Base-by-base conservation (phyloP, 2,329 filamentous ascomycete genomes). In the Fusarium ramigenum region DNA sequence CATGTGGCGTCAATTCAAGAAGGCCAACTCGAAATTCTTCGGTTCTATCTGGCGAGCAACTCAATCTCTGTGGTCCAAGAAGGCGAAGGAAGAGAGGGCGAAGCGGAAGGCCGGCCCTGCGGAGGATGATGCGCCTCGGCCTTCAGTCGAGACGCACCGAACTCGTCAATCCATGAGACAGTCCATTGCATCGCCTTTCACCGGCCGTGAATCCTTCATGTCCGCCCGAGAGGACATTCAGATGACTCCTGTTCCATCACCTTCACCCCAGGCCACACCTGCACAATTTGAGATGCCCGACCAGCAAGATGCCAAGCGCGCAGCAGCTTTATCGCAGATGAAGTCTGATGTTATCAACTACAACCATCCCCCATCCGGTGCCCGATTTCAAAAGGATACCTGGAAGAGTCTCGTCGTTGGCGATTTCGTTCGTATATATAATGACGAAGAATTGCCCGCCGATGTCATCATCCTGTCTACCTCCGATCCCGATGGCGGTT, bases 401-500 rank as follows among this genome's bases (percentile, higher is more conserved):
- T 99, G 96, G 96, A 99, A 99, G 84, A 97, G 91, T 77, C 88
- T 99, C 19, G 92, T 95, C 77, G 96, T 99, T 14, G 96, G 96
- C 53, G 96, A 99, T 82, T 98, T 97, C 82, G 92, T 99, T 61
- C 94, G 97, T 75, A 89, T 99, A 57, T 98, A 98, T 84, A 98
- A 97, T 78, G 93, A 97, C 75, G 96, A 99, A 78, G 95, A 97
- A 76, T 90, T 99, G 30, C 97, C 96, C 3, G 96, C 96, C 53
- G 96, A 99, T 82, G 87, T 99, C 52, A 92, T 98, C 53, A 93
- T 99, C 47, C 84, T 99, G 30, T 93, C 96, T 5, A 98, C 96
- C 1, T 97, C 96, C 5, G 96, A 98, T 77, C 89, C 93, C 2
- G 96, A 99, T 77, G 96, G 96, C 57, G 94, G 94, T 42, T 99